Base-by-base conservation (phyloP, 2,329 filamentous ascomycete genomes). In the Cytospora chrysosperma region DNA sequence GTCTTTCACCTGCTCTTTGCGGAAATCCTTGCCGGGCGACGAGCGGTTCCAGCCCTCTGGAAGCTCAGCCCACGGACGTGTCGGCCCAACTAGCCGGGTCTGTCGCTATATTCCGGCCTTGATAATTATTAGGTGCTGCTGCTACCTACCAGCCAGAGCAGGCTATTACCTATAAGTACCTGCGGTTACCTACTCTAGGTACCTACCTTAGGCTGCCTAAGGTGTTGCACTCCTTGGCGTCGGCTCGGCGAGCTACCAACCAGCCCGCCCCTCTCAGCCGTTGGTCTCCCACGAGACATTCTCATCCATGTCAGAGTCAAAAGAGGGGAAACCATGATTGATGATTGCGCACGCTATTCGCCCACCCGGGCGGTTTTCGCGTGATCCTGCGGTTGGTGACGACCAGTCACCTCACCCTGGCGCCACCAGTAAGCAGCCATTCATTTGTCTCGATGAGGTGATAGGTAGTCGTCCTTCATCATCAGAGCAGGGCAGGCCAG, bases 1-100 rank as follows among this genome's bases (percentile, higher is more conserved):
- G 34, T 13, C n/a, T 28, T 43, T 40, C 60, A 62, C 53, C 60
- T 62, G 53, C 60, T 57, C 15, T 37, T 40, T 62, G 60, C 32
- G 53, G 60, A 52, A 62, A 43, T 62, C 60, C 57, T 21, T 47
- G 51, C 60, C 60, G 61, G 3, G 15, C 40, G 61, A 50, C 40
- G 49, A 63, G 56, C 53, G 28, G 27, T 21, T 40, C 32, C 47
- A 49, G 37, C 27, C 47, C 21, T 40, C 15, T 40, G 51, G 52
- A 34, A 30, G 40, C n/a, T 34, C 21, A 30, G 27, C 37, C n/a
- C 7, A 9, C 43, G 43, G 21, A 47, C 43, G 2, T 13, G 3
- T 21, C 43, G n/a, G 43, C 43, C 8, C n/a, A 24, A 47, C n/a
- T 47, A 47, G 9, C 43, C 43, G 43, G n/a, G 43, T 47, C n/a